phyloP scores from a whole-genome alignment of 345 rosid genomes.

The Eucalyptus albens region DNA sequence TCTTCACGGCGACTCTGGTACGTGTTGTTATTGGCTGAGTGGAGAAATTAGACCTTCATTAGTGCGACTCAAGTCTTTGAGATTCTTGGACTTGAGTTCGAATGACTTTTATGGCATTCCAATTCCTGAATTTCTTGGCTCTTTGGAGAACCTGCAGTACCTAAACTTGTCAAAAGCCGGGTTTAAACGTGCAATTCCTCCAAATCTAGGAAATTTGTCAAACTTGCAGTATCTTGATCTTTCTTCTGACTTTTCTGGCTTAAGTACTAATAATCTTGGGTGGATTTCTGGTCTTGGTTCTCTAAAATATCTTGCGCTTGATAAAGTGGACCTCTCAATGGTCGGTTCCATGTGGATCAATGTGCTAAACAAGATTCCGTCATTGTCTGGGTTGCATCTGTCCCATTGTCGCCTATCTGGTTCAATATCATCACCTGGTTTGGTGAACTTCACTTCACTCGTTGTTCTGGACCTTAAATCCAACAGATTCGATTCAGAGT shows the following conservation, averaged over 20 bases:
- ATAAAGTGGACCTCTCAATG: slow-evolving; percentile 9
- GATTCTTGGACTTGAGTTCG: slow-evolving; percentile 23
- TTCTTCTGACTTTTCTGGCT: background rate
- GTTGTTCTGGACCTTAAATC: slow-evolving; percentile 10
- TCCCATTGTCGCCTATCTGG: slow-evolving; percentile 1
- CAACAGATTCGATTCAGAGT: slow-evolving; percentile 6
- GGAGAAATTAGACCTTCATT: slow-evolving; percentile 32
- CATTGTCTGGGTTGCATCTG: slow-evolving; percentile 19
- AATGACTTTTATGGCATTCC: slow-evolving; percentile 9
- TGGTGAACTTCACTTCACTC: slow-evolving; percentile 17
- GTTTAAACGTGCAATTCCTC: slow-evolving; percentile 16
- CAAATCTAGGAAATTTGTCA: slow-evolving; percentile 19
- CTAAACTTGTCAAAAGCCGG: slow-evolving; percentile 26
- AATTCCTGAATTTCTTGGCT: slow-evolving; percentile 31
- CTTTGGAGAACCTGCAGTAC: slow-evolving; percentile 8
- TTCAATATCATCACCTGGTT: background rate
- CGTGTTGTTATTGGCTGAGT: slow-evolving; percentile 14
- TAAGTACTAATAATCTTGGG: background rate
- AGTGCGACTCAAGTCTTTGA: slow-evolving; percentile 9
- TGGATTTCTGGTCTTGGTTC: slow-evolving; percentile 25
- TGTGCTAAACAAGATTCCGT: slow-evolving; percentile 3
- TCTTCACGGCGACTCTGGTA: slow-evolving; percentile 1
- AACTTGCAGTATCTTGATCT: slow-evolving; percentile 23
- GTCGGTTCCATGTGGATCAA: background rate
- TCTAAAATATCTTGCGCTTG: slow-evolving; percentile 9